Base-by-base conservation (phyloP, 331 rosid genomes). In the Arachis monticola region DNA sequence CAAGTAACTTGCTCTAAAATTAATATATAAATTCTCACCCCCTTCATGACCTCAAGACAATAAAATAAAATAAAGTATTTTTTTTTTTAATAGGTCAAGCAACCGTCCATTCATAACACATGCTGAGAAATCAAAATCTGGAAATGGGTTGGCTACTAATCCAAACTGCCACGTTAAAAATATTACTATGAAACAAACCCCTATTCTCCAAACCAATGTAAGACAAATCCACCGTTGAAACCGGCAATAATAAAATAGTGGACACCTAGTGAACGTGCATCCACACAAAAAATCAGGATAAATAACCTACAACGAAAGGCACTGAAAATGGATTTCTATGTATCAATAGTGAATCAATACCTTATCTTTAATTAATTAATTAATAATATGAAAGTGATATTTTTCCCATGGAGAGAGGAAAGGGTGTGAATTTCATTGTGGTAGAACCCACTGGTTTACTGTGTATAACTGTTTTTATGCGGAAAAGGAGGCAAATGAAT, bases 141-240 rank as follows among this genome's bases (percentile, higher is more conserved):
- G 17, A 13, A 0, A 12, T 50, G 17, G 17, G 41, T 64, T 67
- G 35, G 66, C 2, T 9, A 10, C 60, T 27, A 5, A n/a, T 8
- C 17, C 10, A 60, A 30, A 8, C 10, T 8, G 10, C 38, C 1
- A 7, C 4, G 4, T 35, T 35, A 17, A 35, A 35, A 35, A 35
- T 35, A 35, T 53, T 10, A 57, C 4, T 56, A 1, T 14, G 27
- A 17, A 57, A 57, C 22, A 5, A 14, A 5, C 2, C 1, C 9
- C 13, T 61, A 62, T 73, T 41, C 32, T 22, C 53, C 60, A 51
- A 31, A 62, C n/a, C 30, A 27, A 47, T 56, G 55, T 44, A 38
- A 58, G 64, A 4, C 60, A 67, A 63, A 59, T 4, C 50, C 9
- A 51, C n/a, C 58, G 58, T 0, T 71, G 57, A 58, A 61, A 22